Percentiles rank a stretch among this genome's conserved stretches.
phyloP scores from a whole-genome alignment of 371 early-diverging fungal genomes.

The Phascolomyces articulosus region DNA sequence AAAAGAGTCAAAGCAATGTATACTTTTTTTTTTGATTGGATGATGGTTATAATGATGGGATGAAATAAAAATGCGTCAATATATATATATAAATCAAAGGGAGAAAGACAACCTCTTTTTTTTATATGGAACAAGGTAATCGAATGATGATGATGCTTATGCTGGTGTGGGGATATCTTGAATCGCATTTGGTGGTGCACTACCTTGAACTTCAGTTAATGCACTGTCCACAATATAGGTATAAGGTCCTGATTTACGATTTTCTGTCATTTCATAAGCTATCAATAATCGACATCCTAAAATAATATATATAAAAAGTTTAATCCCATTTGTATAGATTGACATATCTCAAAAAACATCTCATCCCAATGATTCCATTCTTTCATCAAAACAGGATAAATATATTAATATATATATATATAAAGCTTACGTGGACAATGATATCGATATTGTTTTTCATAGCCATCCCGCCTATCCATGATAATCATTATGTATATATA shows the following conservation, averaged over 20 bases:
- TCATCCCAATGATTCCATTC: too few relatives aligned
- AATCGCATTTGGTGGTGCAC: conserved; percentile 45
- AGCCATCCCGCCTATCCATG: conserved; percentile 46
- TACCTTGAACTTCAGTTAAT: conserved; percentile 63
- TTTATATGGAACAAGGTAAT: too few relatives aligned
- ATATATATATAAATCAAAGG: too few relatives aligned
- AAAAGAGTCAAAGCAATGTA: not conserved
- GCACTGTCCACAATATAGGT: conserved; percentile 68
- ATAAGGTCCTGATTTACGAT: conserved; percentile 57
- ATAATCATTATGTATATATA: not conserved
- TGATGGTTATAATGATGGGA: too few relatives aligned
- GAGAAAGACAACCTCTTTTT: too few relatives aligned
- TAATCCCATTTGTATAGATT: too few relatives aligned
- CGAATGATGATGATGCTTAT: too few relatives aligned
- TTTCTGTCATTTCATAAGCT: conserved; percentile 64
- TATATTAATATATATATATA: not conserved
- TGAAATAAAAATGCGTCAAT: too few relatives aligned
- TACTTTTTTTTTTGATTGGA: not conserved
- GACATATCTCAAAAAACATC: too few relatives aligned
- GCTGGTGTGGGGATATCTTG: conserved; percentile 24
- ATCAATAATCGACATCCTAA: conserved; percentile 56
- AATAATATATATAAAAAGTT: too few relatives aligned
- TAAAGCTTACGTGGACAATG: conserved; percentile 54
- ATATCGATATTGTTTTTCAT: conserved; percentile 66
- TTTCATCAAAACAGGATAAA: too few relatives aligned